Evolutionary conservation across 139 green algal genomes (phyloP).

Genomic region (Penium margaritaceum): DNA sequence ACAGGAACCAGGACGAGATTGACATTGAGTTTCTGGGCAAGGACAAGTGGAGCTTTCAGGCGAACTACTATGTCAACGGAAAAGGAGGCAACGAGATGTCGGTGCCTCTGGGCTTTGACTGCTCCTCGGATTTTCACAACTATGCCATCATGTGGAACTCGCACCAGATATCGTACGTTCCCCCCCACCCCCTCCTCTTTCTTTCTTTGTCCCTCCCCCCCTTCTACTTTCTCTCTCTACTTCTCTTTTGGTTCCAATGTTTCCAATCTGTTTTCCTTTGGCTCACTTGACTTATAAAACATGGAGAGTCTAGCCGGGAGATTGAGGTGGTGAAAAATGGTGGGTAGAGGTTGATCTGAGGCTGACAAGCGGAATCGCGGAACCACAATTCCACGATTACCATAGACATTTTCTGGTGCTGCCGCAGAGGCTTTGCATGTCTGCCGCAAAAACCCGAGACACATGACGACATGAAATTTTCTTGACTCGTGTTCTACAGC

Average conservation of each 20-base stretch:
- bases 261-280: no score
- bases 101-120: conserved; percentile 1
- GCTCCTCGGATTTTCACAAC: conserved; percentile 4
- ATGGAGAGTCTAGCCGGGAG: no score
- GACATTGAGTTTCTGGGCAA: conserved; percentile 15
- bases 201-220: background rate
- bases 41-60: background rate
- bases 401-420: no score
- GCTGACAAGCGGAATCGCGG: no score
- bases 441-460: no score
- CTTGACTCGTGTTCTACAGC: background rate
- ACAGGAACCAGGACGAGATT: conserved; percentile 13
- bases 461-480: no score
- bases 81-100: background rate
- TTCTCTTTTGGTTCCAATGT: background rate
- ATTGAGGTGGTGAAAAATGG: no score
- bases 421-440: no score
- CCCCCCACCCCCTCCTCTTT: background rate
- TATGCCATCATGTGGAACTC: background rate
- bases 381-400: no score
- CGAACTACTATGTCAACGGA: conserved; percentile 14
- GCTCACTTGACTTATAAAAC: no score
- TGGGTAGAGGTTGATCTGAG: no score
- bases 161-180: background rate
- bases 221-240: background rate